phyloP scores from a whole-genome alignment of 1,284 basidiomycete species.

The Gymnopus androsaceus region DNA sequence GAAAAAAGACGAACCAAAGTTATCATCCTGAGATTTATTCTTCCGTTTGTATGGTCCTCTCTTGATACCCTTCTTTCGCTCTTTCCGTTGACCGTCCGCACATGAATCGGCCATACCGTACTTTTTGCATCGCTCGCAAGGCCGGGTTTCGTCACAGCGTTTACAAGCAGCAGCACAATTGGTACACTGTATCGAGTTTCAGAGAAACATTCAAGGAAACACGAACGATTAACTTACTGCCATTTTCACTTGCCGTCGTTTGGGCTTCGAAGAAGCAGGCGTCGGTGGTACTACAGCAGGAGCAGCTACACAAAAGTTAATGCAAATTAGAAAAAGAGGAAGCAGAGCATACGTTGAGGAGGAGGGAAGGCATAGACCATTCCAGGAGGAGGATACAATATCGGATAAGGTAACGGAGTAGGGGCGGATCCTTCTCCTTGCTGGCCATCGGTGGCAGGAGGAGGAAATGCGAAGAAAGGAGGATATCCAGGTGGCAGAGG shows the following conservation, averaged over 20 bases:
- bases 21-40: slow-evolving; percentile 42
- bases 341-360: slow-evolving; percentile 16
- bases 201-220: background rate
- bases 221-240: slow-evolving; percentile 53
- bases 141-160: slow-evolving; percentile 78
- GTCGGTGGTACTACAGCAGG: slow-evolving; percentile 30
- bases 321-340: background rate
- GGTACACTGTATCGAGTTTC: slow-evolving; percentile 55
- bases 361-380: slow-evolving; percentile 18
- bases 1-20: slow-evolving; percentile 13
- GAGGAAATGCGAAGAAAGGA: slow-evolving; percentile 17
- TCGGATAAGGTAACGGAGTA: slow-evolving; percentile 11
- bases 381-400: slow-evolving; percentile 17
- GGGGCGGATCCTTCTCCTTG: slow-evolving; percentile 12
- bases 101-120: slow-evolving; percentile 74
- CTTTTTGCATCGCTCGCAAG: slow-evolving; percentile 81
- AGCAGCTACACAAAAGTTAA: slow-evolving; percentile 14
- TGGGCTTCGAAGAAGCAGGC: slow-evolving; percentile 40
- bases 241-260: slow-evolving; percentile 89
- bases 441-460: slow-evolving; percentile 13
- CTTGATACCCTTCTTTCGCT: slow-evolving; percentile 84
- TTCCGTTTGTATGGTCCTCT: slow-evolving; percentile 85
- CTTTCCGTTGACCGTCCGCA: slow-evolving; percentile 76
- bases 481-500: slow-evolving; percentile 16
- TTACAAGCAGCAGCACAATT: slow-evolving; percentile 87